These are phyloP conservation scores for Ensete glaucum DNA, from an alignment of 176 grass and related monocot species.

Conservation along the genomic window DNA sequence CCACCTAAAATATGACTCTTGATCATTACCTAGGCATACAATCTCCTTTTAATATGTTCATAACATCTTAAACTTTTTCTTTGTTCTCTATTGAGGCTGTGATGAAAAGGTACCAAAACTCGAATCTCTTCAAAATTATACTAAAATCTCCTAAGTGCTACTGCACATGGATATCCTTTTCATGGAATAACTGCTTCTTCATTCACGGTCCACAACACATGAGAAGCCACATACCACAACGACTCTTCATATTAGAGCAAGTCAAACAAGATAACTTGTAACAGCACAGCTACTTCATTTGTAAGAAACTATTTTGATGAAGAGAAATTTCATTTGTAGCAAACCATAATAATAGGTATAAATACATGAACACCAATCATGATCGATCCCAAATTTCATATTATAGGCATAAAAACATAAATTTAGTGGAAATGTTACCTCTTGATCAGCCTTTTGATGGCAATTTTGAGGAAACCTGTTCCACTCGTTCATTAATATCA, in stretches of 20 bases:
- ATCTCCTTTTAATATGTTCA: too few relatives aligned
- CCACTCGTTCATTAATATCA: slow-evolving; percentile 98
- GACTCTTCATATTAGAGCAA: background rate
- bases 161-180: too few relatives aligned
- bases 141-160: too few relatives aligned
- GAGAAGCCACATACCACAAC: background rate
- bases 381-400: background rate
- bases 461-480: slow-evolving; percentile 54
- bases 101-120: too few relatives aligned
- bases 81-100: too few relatives aligned
- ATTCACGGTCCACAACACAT: background rate
- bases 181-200: too few relatives aligned
- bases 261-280: background rate
- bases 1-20: too few relatives aligned
- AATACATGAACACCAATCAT: background rate
- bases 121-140: too few relatives aligned
- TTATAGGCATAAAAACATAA: background rate
- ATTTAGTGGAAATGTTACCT: slow-evolving; percentile 36
- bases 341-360: background rate
- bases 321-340: background rate
- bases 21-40: too few relatives aligned
- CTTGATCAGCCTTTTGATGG: slow-evolving; percentile 61
- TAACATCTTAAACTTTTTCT: too few relatives aligned
- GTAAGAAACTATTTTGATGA: background rate
- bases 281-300: background rate